Percentiles rank a stretch among this genome's conserved stretches.
These are phyloP conservation scores for Volvariella surrecta DNA, from an alignment of 1,284 basidiomycete species.

Conservation along the genomic window DNA sequence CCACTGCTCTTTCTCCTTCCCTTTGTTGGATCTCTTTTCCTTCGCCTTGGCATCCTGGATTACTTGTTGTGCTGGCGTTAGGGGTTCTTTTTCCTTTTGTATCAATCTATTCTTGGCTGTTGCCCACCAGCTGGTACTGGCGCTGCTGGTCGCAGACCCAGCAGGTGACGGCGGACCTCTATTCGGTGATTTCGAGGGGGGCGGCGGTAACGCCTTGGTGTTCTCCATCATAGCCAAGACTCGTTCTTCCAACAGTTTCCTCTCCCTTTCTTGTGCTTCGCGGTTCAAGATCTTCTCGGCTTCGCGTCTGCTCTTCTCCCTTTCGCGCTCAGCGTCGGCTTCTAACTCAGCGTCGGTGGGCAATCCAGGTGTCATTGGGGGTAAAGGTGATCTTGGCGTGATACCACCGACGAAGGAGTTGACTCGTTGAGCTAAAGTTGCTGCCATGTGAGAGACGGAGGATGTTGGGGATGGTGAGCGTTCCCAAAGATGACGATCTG, in stretches of 20 bases:
- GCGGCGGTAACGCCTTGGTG: slow-evolving; percentile 36
- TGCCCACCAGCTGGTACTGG: slow-evolving; percentile 54
- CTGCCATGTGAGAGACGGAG: slow-evolving; percentile 62
- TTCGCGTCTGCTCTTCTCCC: slow-evolving; percentile 63
- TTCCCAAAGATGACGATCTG: slow-evolving; percentile 31
- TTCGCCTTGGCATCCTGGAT: slow-evolving; percentile 61
- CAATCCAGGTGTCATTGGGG: slow-evolving; percentile 34
- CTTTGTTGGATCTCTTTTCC: slow-evolving; percentile 38
- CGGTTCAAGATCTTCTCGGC: slow-evolving; percentile 64
- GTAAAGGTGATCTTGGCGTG: slow-evolving; percentile 10
- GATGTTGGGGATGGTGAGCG: slow-evolving; percentile 53
- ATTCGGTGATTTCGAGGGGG: slow-evolving; percentile 44
- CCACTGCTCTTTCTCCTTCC: slow-evolving; percentile 48
- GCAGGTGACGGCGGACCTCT: slow-evolving; percentile 53
- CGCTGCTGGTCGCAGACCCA: slow-evolving; percentile 44
- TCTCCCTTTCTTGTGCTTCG: slow-evolving; percentile 59
- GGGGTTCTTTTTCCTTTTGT: slow-evolving; percentile 58
- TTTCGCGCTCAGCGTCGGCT: slow-evolving; percentile 66
- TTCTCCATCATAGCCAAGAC: slow-evolving; percentile 62
- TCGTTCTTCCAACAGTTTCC: slow-evolving; percentile 51
- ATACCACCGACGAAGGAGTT: slow-evolving; percentile 50
- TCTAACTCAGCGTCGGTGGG: slow-evolving; percentile 71
- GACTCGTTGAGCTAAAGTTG: slow-evolving; percentile 62
- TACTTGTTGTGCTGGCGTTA: slow-evolving; percentile 75
- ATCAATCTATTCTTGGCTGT: slow-evolving; percentile 66